Evolutionary conservation across 768 basidiomycete genomes (phyloP).

Genomic region (Suillus paluster): DNA sequence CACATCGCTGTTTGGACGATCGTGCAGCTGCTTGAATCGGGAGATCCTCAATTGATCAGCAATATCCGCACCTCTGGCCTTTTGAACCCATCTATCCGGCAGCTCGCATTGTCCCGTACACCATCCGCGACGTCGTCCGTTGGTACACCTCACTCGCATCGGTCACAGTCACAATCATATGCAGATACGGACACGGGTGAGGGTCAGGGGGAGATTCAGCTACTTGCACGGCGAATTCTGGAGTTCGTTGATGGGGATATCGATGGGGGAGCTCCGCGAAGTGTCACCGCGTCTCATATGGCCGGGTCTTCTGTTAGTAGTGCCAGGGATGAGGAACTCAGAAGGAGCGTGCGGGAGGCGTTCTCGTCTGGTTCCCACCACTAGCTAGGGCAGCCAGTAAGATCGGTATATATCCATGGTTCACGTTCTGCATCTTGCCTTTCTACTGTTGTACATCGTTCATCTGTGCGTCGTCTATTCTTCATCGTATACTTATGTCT

Average conservation of each 20-base stretch:
- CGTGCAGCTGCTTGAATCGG: conserved; percentile 96
- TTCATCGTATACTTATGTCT: conserved; percentile 5
- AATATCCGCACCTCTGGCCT: conserved; percentile 87
- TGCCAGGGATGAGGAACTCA: conserved; percentile 73
- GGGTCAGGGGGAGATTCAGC: conserved; percentile 84
- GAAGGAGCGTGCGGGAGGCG: conserved; percentile 83
- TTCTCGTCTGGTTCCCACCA: conserved; percentile 67
- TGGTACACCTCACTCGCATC: conserved; percentile 75
- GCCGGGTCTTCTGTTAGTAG: conserved; percentile 69
- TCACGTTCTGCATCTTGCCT: neutral
- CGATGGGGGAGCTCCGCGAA: conserved; percentile 62
- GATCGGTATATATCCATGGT: conserved; percentile 9
- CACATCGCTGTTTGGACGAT: conserved; percentile 99
- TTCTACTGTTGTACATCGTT: conserved; percentile 12
- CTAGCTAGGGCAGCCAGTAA: conserved; percentile 18
- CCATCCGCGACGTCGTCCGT: conserved; percentile 73
- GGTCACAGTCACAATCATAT: conserved; percentile 70
- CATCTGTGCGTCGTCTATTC: conserved; percentile 14
- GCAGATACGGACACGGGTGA: conserved; percentile 86
- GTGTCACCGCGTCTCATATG: conserved; percentile 66
- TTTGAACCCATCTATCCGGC: conserved; percentile 85
- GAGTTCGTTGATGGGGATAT: conserved; percentile 83
- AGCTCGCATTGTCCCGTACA: conserved; percentile 73
- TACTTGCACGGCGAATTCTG: conserved; percentile 81
- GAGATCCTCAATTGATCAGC: conserved; percentile 87